Base-by-base conservation (phyloP, 1,284 basidiomycete genomes). In the Microbotryomycetes sp. region DNA sequence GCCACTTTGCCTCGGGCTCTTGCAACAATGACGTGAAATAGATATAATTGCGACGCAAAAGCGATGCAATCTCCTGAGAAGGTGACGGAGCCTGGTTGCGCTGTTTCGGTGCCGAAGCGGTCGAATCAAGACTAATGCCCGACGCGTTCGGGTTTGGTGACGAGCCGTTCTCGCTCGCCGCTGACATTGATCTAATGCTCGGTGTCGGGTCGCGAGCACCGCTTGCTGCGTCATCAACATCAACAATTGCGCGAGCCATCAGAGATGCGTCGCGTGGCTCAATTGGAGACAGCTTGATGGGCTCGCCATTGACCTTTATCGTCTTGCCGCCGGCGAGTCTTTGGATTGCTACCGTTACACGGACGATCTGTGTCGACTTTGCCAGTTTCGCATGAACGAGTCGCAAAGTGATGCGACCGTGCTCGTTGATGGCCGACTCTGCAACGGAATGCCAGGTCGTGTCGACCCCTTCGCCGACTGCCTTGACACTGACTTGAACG, bases 1-100 rank as follows among this genome's bases (percentile, higher is more conserved):
- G 87, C 96, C 96, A 99, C 75, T 99, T 99, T 2, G 91, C 91
- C 74, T 97, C 93, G 0, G 96, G 96, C 73, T 98, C 96, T 76
- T 98, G 96, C 46, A 98, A 77, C 23, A 99, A 79, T 0, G 93
- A 96, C 1, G 93, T 94, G 74, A 99, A 98, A 76, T 98, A 94
- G 62, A 97, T 97, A 74, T 99, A 99, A 75, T 91, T 96, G 62
- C 94, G 82, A 71, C 87, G 84, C 29, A 97, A 88, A 61, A 92
- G 80, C 16, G 88, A 85, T 11, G 89, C 75, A 47, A 97, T 87
- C 59, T 57, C 49, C 18, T 41, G 35, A 41, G 35, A 9, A 41
- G 35, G 35, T 18, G 35, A 41, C 9, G 9, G 9, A 18, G 18
- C 35, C 9, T 41, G 9, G 9, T 18, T 41, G 18, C 11, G 9